Evolutionary conservation across 192 early-diverging fungal species (phyloP).

Genomic region (Podochytrium sp.): DNA sequence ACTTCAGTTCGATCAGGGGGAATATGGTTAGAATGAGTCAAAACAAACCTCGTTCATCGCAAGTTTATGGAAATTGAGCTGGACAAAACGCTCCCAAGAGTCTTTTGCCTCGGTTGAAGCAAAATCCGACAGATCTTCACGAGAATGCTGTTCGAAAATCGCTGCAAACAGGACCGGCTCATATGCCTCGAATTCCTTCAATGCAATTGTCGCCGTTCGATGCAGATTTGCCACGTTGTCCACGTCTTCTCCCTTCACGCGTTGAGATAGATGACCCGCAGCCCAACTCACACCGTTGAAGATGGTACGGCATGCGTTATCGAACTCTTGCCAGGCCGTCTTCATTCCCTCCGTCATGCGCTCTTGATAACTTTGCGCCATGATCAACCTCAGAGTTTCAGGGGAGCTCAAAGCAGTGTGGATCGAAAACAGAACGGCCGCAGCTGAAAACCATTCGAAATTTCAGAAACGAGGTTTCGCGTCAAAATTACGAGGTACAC

Average conservation of each 20-base stretch:
- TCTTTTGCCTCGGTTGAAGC: neutral
- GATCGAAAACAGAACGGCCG: constrained; percentile 3
- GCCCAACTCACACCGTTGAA: neutral
- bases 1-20: too few species aligned
- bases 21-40: neutral
- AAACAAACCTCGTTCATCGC: neutral
- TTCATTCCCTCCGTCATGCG: neutral
- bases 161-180: neutral
- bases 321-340: neutral
- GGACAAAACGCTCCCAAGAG: neutral
- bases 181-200: neutral
- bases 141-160: neutral
- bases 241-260: neutral
- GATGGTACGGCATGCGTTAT: neutral
- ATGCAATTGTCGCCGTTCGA: neutral
- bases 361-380: neutral
- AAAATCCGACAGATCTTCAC: neutral
- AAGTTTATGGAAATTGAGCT: neutral
- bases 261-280: neutral
- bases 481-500: neutral
- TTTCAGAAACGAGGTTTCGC: neutral
- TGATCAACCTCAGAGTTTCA: neutral
- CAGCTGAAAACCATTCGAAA: neutral
- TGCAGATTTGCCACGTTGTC: neutral
- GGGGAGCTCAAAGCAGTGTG: neutral